Evolutionary conservation across 805 yeast genomes (phyloP), one percentile per base, ranked within the genome.

Genomic region (Zygoascus biomembranicola): DNA sequence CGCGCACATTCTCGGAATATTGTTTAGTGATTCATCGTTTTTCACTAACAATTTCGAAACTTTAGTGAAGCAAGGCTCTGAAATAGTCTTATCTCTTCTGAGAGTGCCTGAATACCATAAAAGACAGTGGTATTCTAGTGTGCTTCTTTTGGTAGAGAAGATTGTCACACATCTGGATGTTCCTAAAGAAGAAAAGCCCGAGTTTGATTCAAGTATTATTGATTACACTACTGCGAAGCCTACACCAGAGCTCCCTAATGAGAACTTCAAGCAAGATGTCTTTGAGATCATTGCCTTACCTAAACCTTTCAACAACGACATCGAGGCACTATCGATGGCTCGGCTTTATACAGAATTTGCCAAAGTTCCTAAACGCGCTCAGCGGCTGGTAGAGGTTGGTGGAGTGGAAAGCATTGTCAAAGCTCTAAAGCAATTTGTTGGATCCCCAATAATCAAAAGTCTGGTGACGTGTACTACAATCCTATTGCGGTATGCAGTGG

Each of bases 401-500:
- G 65, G 82, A 2, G 57, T 87, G 8, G 67, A 69, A 3, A 67
- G 71, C 14, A 63, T 87, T n/a, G 58, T 85, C 13, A 66, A 66
- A 28, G 70, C 76, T 8, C 70, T 82, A 39, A 63, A 64, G 10
- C 50, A 56, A 2, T 69, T 71, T 55, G 62, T 71, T 5, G 67
- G 63, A 46, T 67, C 74, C 5, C 73, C 73, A 16, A 69, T 67
- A 47, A 67, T 72, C 1, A 69, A 69, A 44, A 66, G 68, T 55
- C 54, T 81, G 1, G 82, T 80, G 55, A 69, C 75, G 5, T 66
- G 79, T 1, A 71, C 82, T 19, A 72, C 81, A 0, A 70, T 80
- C 11, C 69, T 89, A 35, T 65, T 84, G 1, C 77, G 96, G 63
- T 73, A 85, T 45, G 82, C 90, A 54, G 80, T 84, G 64, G 97